phyloP scores from a whole-genome alignment of 495 filamentous ascomycete genomes.

The Penicillium canariense region DNA sequence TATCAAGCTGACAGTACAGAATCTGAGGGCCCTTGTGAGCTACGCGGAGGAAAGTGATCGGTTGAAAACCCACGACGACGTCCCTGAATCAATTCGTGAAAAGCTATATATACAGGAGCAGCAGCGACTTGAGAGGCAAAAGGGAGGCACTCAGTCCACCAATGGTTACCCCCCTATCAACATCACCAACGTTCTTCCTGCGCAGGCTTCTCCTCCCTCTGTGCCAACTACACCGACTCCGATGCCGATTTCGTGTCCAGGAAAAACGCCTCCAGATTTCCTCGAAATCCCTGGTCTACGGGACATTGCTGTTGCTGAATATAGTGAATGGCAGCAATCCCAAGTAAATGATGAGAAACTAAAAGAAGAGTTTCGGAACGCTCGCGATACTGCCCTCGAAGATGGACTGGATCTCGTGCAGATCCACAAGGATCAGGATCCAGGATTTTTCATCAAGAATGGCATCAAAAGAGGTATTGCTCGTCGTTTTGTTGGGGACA shows the following conservation, averaged over 20 bases:
- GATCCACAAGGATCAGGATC: constrained; percentile 27
- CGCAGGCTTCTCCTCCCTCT: constrained; percentile 5
- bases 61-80: not conserved
- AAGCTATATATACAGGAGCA: constrained; percentile 5
- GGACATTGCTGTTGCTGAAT: constrained; percentile 16
- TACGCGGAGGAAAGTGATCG: not conserved
- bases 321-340: constrained; percentile 22
- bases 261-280: not conserved
- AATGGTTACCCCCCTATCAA: constrained; percentile 4
- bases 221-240: not conserved
- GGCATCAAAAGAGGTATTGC: constrained; percentile 26
- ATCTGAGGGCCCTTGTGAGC: constrained; percentile 4
- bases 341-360: constrained; percentile 16
- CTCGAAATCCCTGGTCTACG: constrained; percentile 5
- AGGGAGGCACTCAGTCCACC: not conserved
- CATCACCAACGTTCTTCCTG: constrained; percentile 7
- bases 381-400: constrained; percentile 20
- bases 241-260: not conserved
- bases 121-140: constrained; percentile 3
- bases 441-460: constrained; percentile 26
- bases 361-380: constrained; percentile 19
- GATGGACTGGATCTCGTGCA: constrained; percentile 27
- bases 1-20: constrained; percentile 1
- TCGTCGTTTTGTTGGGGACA: constrained; percentile 18
- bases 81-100: constrained; percentile 4